Evolutionary conservation across 192 early-diverging fungal species (phyloP).

Genomic region (Backusella psychrophila): DNA sequence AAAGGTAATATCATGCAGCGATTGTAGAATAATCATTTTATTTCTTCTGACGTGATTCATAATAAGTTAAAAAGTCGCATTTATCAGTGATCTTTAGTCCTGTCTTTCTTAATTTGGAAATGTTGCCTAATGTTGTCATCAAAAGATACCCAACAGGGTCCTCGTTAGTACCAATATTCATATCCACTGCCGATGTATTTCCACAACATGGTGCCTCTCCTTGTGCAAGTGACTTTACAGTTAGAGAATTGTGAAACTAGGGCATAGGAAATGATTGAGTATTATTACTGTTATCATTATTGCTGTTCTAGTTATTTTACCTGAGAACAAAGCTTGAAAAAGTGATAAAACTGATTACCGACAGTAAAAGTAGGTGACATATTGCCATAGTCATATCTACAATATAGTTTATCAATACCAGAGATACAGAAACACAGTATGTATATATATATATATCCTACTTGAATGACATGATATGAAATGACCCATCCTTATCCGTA

Average conservation of each 20-base stretch:
- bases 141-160: constrained; percentile 60
- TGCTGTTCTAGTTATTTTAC: constrained; percentile 20
- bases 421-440: no score
- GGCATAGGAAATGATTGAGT: neutral
- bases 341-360: constrained; percentile 47
- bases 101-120: constrained; percentile 68
- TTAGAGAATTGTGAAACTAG: constrained; percentile 49
- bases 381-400: constrained; percentile 59
- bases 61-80: constrained; percentile 74
- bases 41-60: constrained; percentile 12
- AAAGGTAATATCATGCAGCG: no score
- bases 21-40: neutral
- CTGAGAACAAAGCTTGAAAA: constrained; percentile 59
- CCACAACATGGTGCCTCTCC: constrained; percentile 47
- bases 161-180: neutral
- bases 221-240: constrained; percentile 44
- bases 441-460: no score
- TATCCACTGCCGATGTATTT: constrained; percentile 28
- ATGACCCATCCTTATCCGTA: constrained; percentile 50
- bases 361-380: constrained; percentile 68
- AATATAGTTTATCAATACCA: constrained; percentile 31
- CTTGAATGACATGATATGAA: constrained; percentile 67
- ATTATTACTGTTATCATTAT: no score
- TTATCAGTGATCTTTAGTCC: constrained; percentile 67
- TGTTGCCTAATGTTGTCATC: constrained; percentile 49